A percentile compares a stretch with the other conserved stretches of the same genome.
Conservation (phyloP, 257 asterid species). For the Galeopsis tetrahit region DNA sequence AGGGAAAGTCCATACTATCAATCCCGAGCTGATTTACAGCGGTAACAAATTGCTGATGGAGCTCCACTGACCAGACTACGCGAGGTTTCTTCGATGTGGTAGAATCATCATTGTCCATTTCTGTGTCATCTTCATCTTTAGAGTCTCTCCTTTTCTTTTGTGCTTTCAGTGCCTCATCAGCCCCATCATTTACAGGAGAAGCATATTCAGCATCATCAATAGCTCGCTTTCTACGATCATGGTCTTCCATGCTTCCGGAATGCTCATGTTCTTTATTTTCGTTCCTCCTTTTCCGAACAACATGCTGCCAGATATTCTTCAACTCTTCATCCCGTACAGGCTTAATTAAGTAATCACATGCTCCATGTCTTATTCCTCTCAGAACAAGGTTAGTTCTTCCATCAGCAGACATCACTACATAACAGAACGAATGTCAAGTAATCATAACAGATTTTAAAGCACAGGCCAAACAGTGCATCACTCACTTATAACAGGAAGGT, state of each 20-base stretch:
- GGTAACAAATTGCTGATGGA: slow-evolving; percentile 87
- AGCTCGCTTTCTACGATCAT: slow-evolving; percentile 49
- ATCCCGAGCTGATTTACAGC: slow-evolving; percentile 91
- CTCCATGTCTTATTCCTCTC: slow-evolving; percentile 91
- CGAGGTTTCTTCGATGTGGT: slow-evolving; percentile 75
- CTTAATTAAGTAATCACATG: slow-evolving; percentile 90
- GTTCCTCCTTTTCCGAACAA: slow-evolving; percentile 70
- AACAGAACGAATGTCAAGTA: slow-evolving; percentile 37
- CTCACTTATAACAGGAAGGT: slow-evolving; percentile 95
- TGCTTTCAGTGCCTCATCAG: slow-evolving; percentile 48
- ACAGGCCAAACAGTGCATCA: slow-evolving; percentile 30
- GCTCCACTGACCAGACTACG: slow-evolving; percentile 95
- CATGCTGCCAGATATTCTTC: slow-evolving; percentile 95
- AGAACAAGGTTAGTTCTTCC: slow-evolving; percentile 76
- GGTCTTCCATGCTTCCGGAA: slow-evolving; percentile 60
- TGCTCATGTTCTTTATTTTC: slow-evolving; percentile 64
- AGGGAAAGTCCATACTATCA: slow-evolving; percentile 65
- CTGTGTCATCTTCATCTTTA: slow-evolving; percentile 69
- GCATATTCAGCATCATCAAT: slow-evolving; percentile 67
- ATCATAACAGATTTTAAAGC: slow-evolving; percentile 25
- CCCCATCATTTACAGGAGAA: slow-evolving; percentile 60
- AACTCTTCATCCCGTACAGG: slow-evolving; percentile 84
- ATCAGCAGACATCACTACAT: slow-evolving; percentile 90
- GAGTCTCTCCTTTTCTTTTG: slow-evolving; percentile 67
- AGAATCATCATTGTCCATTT: slow-evolving; percentile 68